phyloP scores from a whole-genome alignment of 495 filamentous ascomycete species.

The Neurospora hispaniola region DNA sequence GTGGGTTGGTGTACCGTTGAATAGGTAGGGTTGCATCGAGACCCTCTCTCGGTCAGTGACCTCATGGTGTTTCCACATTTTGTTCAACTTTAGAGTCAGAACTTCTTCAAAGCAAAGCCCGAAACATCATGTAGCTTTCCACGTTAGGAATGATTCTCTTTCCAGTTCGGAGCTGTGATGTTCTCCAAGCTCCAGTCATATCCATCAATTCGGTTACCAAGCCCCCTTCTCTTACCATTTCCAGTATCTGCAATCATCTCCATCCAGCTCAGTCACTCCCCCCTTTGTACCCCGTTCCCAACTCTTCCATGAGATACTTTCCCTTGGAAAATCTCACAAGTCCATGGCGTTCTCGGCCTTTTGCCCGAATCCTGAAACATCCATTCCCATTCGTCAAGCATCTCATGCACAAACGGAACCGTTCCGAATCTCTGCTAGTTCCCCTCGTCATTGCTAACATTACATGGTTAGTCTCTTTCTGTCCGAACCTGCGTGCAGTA shows the following conservation, averaged over 20 bases:
- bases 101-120: neutral
- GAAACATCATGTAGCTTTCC: neutral
- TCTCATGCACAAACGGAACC: neutral
- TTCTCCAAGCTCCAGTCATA: neutral
- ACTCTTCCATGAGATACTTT: neutral
- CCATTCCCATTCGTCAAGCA: neutral
- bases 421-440: neutral
- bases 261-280: neutral
- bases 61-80: neutral
- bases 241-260: neutral
- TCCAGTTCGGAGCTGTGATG: neutral
- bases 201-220: neutral
- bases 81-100: neutral
- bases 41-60: neutral
- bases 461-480: neutral
- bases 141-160: neutral
- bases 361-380: neutral
- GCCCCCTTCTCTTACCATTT: neutral
- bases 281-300: neutral
- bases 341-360: neutral
- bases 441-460: neutral
- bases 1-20: neutral
- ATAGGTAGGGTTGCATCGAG: neutral
- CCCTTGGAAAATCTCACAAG: neutral
- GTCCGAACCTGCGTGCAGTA: neutral